Conservation (phyloP, 2,329 filamentous ascomycete genomes). For the Diaporthe batatas region DNA sequence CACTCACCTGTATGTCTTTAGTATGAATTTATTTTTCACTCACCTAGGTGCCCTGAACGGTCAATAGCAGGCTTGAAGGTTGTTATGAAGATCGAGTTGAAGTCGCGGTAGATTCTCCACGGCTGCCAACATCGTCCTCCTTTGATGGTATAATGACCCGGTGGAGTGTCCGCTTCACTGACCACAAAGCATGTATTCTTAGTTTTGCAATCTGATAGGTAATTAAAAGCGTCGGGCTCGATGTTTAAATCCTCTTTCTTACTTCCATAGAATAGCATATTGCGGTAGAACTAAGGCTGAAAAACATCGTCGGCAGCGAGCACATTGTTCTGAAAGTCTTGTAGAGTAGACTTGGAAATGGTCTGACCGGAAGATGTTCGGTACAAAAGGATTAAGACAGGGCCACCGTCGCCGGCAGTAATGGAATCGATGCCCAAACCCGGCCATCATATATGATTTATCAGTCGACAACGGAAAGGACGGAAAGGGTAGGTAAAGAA, state of each 20-base stretch:
- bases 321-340: not conserved
- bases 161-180: not conserved
- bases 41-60: not conserved
- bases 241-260: not conserved
- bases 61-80: not conserved
- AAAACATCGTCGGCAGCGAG: conserved; percentile 7
- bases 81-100: conserved; percentile 4
- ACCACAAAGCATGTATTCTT: conserved; percentile 1
- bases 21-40: no score
- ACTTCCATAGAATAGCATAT: not conserved
- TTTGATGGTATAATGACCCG: not conserved
- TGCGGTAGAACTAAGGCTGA: not conserved
- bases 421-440: not conserved
- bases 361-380: not conserved
- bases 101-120: conserved; percentile 9
- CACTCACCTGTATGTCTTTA: not conserved
- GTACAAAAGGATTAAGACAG: not conserved
- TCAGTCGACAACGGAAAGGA: no score
- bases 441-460: not conserved
- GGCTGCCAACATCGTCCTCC: conserved; percentile 3
- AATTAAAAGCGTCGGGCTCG: not conserved
- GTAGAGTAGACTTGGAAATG: not conserved
- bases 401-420: not conserved
- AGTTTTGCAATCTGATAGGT: not conserved
- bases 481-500: no score